A percentile compares a stretch with the other conserved stretches of the same genome.
Evolutionary conservation across 164 flowering plant genomes (phyloP).

Genomic region (Piper longum): DNA sequence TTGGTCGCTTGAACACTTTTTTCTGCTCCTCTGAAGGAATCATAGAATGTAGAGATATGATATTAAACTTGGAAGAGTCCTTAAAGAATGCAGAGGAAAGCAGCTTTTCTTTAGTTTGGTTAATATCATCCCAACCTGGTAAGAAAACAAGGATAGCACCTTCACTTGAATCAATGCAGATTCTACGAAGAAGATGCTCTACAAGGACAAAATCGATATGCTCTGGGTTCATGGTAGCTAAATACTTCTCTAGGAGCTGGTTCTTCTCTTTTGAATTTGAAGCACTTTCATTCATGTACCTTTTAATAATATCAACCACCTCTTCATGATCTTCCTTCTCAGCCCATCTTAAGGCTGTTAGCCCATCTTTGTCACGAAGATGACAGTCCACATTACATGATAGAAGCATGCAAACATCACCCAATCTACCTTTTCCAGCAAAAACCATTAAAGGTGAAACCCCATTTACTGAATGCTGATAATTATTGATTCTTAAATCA

Average conservation of each 20-base stretch:
- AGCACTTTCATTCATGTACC: slow-evolving; percentile 23
- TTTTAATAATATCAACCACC: slow-evolving; percentile 42
- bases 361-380: slow-evolving; percentile 48
- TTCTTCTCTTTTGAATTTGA: slow-evolving; percentile 29
- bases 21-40: slow-evolving; percentile 82
- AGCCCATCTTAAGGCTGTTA: slow-evolving; percentile 72
- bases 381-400: slow-evolving; percentile 68
- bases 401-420: slow-evolving; percentile 79
- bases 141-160: slow-evolving; percentile 93
- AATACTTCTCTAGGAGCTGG: slow-evolving; percentile 52
- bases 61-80: slow-evolving; percentile 47
- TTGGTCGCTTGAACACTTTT: slow-evolving; percentile 57
- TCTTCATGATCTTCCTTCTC: slow-evolving; percentile 42
- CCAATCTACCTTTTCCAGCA: slow-evolving; percentile 74
- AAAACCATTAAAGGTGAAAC: slow-evolving; percentile 82
- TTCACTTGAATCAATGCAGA: slow-evolving; percentile 69
- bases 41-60: slow-evolving; percentile 84
- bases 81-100: slow-evolving; percentile 39
- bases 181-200: slow-evolving; percentile 52
- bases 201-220: slow-evolving; percentile 57
- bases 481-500: slow-evolving; percentile 38
- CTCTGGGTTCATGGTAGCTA: slow-evolving; percentile 45
- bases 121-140: slow-evolving; percentile 98
- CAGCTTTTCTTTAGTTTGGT: slow-evolving; percentile 42
- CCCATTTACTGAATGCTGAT: slow-evolving; percentile 70